A percentile compares a stretch with the other conserved stretches of the same genome.
These are phyloP conservation scores for Dicorynia guianensis DNA, from an alignment of 306 rosid species.

Conservation along the genomic window DNA sequence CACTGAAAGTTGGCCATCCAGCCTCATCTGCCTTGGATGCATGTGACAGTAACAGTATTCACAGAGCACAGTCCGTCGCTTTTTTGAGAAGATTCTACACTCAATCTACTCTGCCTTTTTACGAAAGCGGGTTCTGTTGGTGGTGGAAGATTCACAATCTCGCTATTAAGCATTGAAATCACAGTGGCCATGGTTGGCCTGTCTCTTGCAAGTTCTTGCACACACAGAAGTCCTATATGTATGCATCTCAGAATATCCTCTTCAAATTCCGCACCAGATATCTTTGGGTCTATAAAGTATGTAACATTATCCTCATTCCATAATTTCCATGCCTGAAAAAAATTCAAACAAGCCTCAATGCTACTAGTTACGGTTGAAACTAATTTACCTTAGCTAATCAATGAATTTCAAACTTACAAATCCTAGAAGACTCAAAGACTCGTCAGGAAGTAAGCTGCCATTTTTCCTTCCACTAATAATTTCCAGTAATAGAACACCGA, in stretches of 20 bases:
- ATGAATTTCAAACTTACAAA: constrained; percentile 7
- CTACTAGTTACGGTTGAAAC: neutral
- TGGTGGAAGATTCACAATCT: constrained; percentile 29
- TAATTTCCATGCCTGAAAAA: constrained; percentile 41
- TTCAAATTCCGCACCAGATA: neutral
- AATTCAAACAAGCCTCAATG: neutral
- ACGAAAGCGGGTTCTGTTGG: constrained; percentile 31
- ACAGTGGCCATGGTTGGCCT: constrained; percentile 36
- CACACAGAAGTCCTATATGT: constrained; percentile 40
- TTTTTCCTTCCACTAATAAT: constrained; percentile 23
- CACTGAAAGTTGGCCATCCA: too few relatives aligned
- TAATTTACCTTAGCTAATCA: too few relatives aligned
- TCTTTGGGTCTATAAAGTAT: constrained; percentile 31
- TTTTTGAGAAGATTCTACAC: neutral
- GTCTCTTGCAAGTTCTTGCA: constrained; percentile 41
- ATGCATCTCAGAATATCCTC: constrained; percentile 36
- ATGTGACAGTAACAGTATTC: constrained; percentile 5
- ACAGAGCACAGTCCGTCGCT: neutral
- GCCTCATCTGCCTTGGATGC: neutral
- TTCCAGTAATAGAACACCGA: constrained; percentile 19
- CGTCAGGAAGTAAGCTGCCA: neutral
- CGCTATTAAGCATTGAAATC: constrained; percentile 40
- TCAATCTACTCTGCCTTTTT: neutral
- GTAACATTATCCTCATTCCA: constrained; percentile 32
- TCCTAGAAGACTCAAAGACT: neutral